These are phyloP conservation scores for Fusarium buharicum DNA, from an alignment of 2,329 filamentous ascomycete species.

Conservation along the genomic window DNA sequence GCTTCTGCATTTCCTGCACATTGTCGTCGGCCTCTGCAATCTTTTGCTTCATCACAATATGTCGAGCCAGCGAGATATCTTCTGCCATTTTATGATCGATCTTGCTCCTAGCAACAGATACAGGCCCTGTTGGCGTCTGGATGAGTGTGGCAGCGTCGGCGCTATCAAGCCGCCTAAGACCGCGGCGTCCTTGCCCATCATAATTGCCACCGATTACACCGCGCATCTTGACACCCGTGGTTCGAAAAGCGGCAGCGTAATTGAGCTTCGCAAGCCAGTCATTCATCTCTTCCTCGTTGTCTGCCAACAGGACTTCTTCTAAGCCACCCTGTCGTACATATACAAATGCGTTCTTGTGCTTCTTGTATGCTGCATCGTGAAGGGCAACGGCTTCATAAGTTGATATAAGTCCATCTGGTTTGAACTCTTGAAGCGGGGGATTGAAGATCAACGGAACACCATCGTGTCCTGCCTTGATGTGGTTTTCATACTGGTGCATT, in stretches of 20 bases:
- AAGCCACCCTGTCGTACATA: constrained; percentile 87
- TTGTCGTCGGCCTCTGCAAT: constrained; percentile 86
- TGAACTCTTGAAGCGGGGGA: constrained; percentile 89
- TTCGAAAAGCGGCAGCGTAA: constrained; percentile 93
- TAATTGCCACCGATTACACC: constrained; percentile 87
- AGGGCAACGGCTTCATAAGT: constrained; percentile 93
- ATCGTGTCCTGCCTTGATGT: constrained; percentile 80
- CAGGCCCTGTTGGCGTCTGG: constrained; percentile 77
- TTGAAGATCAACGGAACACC: constrained; percentile 87
- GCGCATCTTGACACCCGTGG: constrained; percentile 88
- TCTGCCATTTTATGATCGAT: constrained; percentile 85
- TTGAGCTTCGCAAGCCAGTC: constrained; percentile 98
- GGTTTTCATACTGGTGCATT: constrained; percentile 86
- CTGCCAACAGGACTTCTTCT: constrained; percentile 91
- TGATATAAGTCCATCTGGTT: constrained; percentile 91
- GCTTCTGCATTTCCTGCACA: constrained; percentile 75
- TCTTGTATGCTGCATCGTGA: constrained; percentile 86
- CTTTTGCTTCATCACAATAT: constrained; percentile 83
- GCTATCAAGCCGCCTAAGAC: constrained; percentile 75
- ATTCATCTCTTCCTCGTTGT: constrained; percentile 90
- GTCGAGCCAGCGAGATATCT: constrained; percentile 84
- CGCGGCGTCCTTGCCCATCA: constrained; percentile 80
- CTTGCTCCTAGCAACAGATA: constrained; percentile 76
- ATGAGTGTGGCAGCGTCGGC: constrained; percentile 69
- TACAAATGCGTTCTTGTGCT: constrained; percentile 94